Conservation (phyloP, 306 rosid species). For the Prosopis cineraria region DNA sequence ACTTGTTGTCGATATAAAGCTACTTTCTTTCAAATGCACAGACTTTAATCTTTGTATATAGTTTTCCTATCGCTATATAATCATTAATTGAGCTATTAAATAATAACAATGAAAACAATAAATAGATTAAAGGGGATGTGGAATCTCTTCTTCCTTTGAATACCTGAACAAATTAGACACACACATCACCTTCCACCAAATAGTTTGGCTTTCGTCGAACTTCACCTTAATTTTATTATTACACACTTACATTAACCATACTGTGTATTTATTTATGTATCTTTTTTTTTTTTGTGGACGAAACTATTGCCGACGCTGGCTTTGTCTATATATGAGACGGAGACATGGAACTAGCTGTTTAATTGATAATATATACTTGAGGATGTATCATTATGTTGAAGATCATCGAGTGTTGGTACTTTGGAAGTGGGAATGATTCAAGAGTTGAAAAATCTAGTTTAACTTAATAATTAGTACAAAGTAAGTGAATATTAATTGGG, state of each 20-base stretch:
- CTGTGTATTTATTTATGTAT: background rate
- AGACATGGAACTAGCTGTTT: constrained; percentile 34
- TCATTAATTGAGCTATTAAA: constrained; percentile 1
- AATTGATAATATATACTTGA: background rate
- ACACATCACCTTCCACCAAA: constrained; percentile 28
- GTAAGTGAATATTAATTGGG: constrained; percentile 27
- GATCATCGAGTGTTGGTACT: background rate
- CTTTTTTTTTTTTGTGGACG: background rate
- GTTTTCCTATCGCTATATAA: background rate
- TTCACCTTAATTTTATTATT: background rate
- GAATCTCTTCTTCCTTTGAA: constrained; percentile 40
- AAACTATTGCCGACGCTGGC: constrained; percentile 40
- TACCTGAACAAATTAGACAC: constrained; percentile 29
- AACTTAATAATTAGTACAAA: constrained; percentile 2
- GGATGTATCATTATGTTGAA: too few species aligned
- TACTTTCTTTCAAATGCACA: background rate
- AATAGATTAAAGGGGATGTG: constrained; percentile 24
- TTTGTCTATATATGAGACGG: constrained; percentile 35
- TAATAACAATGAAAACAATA: background rate
- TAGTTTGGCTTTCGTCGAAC: constrained; percentile 21
- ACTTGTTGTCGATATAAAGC: background rate
- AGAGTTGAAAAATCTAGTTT: background rate
- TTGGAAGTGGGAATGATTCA: background rate
- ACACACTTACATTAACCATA: background rate
- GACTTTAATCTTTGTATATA: background rate